These are phyloP conservation scores for Syncephalastrum racemosum DNA, from an alignment of 371 early-diverging fungal genomes.

Conservation along the genomic window DNA sequence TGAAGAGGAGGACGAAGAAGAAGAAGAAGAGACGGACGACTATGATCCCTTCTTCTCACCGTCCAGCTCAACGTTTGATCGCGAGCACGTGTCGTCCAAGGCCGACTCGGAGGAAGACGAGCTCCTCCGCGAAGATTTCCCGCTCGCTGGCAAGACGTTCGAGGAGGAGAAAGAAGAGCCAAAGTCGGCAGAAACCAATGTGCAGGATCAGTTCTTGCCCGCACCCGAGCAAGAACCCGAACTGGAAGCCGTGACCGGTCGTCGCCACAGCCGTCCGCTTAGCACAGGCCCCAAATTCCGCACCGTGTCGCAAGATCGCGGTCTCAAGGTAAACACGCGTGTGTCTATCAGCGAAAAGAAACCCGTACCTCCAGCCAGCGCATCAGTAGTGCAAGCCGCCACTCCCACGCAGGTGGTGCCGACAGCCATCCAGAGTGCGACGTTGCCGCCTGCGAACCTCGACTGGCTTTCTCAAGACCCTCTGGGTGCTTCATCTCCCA, in stretches of 20 bases:
- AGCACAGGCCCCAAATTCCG: slow-evolving; percentile 20
- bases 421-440: slow-evolving; percentile 32
- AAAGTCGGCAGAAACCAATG: neutral
- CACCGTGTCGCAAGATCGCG: slow-evolving; percentile 35
- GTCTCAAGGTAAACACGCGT: slow-evolving; percentile 36
- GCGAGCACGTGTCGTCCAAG: neutral
- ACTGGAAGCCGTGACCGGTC: neutral
- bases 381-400: neutral
- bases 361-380: neutral
- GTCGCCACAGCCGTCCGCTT: neutral
- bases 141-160: neutral
- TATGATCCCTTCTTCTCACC: slow-evolving; percentile 10
- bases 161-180: neutral
- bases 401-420: slow-evolving; percentile 9
- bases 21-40: slow-evolving; percentile 16
- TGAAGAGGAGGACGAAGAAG: slow-evolving; percentile 14
- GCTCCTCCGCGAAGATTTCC: too few relatives aligned
- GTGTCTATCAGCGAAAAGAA: slow-evolving; percentile 3
- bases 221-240: neutral
- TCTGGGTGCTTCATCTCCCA: slow-evolving; percentile 21
- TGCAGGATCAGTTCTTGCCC: neutral
- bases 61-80: slow-evolving; percentile 8
- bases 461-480: slow-evolving; percentile 33
- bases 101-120: slow-evolving; percentile 12
- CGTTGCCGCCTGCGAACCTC: slow-evolving; percentile 24